phyloP scores from a whole-genome alignment of 2,329 filamentous ascomycete genomes.

The Aspergillus melleus region DNA sequence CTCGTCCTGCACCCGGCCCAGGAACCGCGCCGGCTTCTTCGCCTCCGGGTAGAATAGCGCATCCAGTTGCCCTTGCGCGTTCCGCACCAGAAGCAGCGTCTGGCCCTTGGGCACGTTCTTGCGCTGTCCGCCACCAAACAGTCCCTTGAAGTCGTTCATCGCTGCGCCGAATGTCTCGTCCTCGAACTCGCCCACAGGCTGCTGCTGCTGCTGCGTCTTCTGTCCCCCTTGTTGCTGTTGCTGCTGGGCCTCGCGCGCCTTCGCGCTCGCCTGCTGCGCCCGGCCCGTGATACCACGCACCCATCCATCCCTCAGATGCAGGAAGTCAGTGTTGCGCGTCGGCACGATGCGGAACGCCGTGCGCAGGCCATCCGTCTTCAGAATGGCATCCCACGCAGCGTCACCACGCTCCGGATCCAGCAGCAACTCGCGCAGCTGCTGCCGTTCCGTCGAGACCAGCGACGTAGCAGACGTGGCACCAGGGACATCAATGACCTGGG shows the following conservation, averaged over 20 bases:
- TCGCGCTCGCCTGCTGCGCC: slow-evolving; percentile 58
- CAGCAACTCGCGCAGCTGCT: slow-evolving; percentile 66
- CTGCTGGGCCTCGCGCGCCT: slow-evolving; percentile 35
- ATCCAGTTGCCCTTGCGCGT: slow-evolving; percentile 64
- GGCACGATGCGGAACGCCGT: slow-evolving; percentile 82
- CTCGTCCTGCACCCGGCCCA: slow-evolving; percentile 77
- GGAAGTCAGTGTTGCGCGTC: slow-evolving; percentile 91
- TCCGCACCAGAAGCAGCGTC: slow-evolving; percentile 72
- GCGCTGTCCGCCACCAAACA: slow-evolving; percentile 72
- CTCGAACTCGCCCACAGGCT: slow-evolving; percentile 54
- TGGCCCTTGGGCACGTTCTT: slow-evolving; percentile 74
- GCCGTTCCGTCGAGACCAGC: slow-evolving; percentile 78
- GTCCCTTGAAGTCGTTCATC: slow-evolving; percentile 72
- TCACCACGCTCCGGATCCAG: slow-evolving; percentile 69
- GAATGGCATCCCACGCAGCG: slow-evolving; percentile 70
- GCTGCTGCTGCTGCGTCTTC: neutral
- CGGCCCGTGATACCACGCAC: slow-evolving; percentile 79
- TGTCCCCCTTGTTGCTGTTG: neutral
- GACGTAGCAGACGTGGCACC: slow-evolving; percentile 74
- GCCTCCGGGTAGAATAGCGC: slow-evolving; percentile 63
- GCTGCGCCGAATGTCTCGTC: slow-evolving; percentile 76
- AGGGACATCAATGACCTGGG: slow-evolving; percentile 22
- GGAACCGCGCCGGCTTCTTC: slow-evolving; percentile 49
- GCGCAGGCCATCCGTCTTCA: slow-evolving; percentile 67
- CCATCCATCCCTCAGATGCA: slow-evolving; percentile 87